These are phyloP conservation scores for Sabuloglossum arenarium DNA, from an alignment of 495 filamentous ascomycete genomes.

Conservation along the genomic window DNA sequence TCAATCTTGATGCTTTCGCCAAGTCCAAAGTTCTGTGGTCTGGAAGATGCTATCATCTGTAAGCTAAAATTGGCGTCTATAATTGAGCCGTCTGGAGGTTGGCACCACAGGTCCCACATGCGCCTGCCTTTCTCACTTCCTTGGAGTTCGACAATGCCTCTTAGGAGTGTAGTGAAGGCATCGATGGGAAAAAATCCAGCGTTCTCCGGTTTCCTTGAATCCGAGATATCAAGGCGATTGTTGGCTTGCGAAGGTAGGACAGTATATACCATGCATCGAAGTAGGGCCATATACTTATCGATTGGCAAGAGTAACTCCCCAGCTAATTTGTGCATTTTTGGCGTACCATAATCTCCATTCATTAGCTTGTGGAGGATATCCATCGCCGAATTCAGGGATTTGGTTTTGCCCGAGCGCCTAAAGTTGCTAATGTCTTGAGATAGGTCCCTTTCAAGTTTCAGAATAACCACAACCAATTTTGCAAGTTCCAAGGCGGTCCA, in stretches of 20 bases:
- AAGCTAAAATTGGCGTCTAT: background rate
- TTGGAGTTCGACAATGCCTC: slow-evolving; percentile 24
- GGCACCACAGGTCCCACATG: slow-evolving; percentile 26
- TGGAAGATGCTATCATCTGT: background rate
- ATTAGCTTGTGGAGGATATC: slow-evolving; percentile 1
- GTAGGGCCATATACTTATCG: background rate
- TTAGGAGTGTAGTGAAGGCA: slow-evolving; percentile 28
- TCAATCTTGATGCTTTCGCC: background rate
- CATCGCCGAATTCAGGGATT: background rate
- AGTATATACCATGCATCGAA: background rate
- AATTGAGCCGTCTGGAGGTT: slow-evolving; percentile 15
- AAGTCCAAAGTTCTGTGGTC: slow-evolving; percentile 14
- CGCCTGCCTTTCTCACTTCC: slow-evolving; percentile 22
- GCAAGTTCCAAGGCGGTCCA: slow-evolving; percentile 23
- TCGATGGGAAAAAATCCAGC: slow-evolving; percentile 7
- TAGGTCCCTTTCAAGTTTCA: background rate
- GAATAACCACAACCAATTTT: slow-evolving; percentile 18
- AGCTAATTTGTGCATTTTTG: background rate
- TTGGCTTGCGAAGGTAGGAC: slow-evolving; percentile 9
- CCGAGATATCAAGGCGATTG: slow-evolving; percentile 5
- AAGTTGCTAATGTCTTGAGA: background rate
- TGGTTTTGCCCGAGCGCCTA: background rate
- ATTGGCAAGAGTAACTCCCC: background rate
- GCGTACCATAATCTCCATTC: background rate
- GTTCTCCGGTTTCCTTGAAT: slow-evolving; percentile 4